These are phyloP conservation scores for Penicillium sp. DNA, from an alignment of 2,329 filamentous ascomycete genomes.

Conservation along the genomic window DNA sequence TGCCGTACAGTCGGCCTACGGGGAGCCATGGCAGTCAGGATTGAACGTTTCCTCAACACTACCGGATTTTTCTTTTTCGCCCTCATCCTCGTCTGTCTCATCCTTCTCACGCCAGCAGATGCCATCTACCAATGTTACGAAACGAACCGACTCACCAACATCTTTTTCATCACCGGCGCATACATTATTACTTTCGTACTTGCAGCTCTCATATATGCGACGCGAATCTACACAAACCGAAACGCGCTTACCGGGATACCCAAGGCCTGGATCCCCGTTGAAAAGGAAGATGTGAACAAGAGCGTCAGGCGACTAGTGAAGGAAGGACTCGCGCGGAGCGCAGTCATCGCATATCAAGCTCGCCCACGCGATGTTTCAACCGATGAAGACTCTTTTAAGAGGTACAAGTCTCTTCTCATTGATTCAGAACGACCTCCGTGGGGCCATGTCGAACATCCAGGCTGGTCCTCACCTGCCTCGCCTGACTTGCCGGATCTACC, in stretches of 20 bases:
- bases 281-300: constrained; percentile 77
- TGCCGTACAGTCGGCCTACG: constrained; percentile 15
- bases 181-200: constrained; percentile 73
- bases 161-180: constrained; percentile 75
- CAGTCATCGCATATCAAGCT: constrained; percentile 76
- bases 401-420: constrained; percentile 34
- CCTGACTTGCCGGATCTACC: constrained; percentile 77
- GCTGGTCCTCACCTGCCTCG: constrained; percentile 81
- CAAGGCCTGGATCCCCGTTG: constrained; percentile 80
- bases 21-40: constrained; percentile 36
- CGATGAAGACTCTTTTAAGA: constrained; percentile 36
- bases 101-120: constrained; percentile 79
- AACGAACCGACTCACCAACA: constrained; percentile 70
- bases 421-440: constrained; percentile 60
- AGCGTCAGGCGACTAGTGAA: constrained; percentile 75
- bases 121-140: constrained; percentile 74
- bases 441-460: constrained; percentile 81
- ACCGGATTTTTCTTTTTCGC: constrained; percentile 75
- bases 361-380: constrained; percentile 62
- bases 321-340: constrained; percentile 72
- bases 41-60: constrained; percentile 81
- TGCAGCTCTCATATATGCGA: constrained; percentile 74
- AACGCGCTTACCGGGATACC: constrained; percentile 79
- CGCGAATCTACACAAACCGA: constrained; percentile 83
- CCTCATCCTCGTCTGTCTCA: constrained; percentile 69